These are phyloP conservation scores for Thermomucor indicae-seudaticae DNA, from an alignment of 371 early-diverging fungal genomes.

Conservation along the genomic window DNA sequence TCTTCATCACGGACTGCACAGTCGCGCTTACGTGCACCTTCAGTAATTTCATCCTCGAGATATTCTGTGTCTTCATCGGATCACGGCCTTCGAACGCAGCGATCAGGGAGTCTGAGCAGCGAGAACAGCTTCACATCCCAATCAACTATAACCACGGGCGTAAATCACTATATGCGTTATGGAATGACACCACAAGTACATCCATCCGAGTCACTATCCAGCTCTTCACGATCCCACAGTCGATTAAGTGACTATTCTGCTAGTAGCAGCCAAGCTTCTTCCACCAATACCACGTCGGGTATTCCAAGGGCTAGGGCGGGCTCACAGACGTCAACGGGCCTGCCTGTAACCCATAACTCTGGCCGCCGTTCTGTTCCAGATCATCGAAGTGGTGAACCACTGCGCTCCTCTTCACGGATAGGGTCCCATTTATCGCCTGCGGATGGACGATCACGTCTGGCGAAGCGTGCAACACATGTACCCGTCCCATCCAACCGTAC, in stretches of 20 bases:
- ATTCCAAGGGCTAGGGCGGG: slow-evolving; percentile 5
- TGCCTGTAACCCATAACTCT: not conserved
- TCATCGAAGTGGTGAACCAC: slow-evolving; percentile 1
- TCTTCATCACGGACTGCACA: slow-evolving; percentile 3
- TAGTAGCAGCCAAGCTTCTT: slow-evolving; percentile 18
- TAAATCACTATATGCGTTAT: slow-evolving; percentile 24
- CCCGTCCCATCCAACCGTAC: slow-evolving; percentile 23
- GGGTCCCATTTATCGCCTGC: not conserved
- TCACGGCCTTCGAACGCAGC: slow-evolving; percentile 1
- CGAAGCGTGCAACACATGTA: slow-evolving; percentile 43
- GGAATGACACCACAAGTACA: slow-evolving; percentile 33
- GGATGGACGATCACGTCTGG: slow-evolving; percentile 10
- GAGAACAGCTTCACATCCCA: slow-evolving; percentile 42
- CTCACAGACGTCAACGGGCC: not conserved
- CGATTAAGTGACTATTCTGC: slow-evolving; percentile 42
- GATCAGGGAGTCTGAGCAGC: slow-evolving; percentile 42
- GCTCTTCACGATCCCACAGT: slow-evolving; percentile 39
- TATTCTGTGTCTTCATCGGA: slow-evolving; percentile 2
- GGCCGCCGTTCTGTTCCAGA: not conserved
- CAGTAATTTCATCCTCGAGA: slow-evolving; percentile 1
- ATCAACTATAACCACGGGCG: slow-evolving; percentile 27
- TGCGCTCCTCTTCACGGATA: slow-evolving; percentile 6
- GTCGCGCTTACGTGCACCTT: slow-evolving; percentile 5
- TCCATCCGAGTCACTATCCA: slow-evolving; percentile 32
- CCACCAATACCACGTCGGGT: not conserved